Evolutionary conservation across 2,329 filamentous ascomycete species (phyloP), one percentile per base, ranked within the genome.

Genomic region (Diplocarpon rosae): DNA sequence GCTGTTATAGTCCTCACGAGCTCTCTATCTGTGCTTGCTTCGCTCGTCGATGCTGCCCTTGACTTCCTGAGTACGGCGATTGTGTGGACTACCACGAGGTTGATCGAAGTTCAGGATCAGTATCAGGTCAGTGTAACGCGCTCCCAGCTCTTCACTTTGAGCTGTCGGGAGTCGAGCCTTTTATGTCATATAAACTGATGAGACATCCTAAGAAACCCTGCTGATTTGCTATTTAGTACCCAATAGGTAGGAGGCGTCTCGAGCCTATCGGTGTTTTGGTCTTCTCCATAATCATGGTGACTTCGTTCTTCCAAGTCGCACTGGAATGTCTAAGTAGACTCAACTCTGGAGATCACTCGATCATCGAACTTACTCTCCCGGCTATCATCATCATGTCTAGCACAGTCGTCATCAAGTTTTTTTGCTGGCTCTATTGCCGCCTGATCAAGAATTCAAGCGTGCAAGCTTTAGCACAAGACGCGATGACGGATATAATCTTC

Each of bases 401-500:
- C 3, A 80, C 75, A 0, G 68, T 79, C 13, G 64, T 74, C 1
- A 61, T 80, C 38, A 80, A 80, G 57, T 75, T 74, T 1, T 67
- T 72, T 8, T 78, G 79, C 42, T 75, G 76, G 65, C 60, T 80
- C 13, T 75, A 72, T 35, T 80, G 76, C 54, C 66, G 70, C 2
- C 64, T 67, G 3, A 71, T 81, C 52, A 78, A 79, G 52, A 80
- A 76, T 2, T 78, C 76, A 0, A 76, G 79, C 55, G 76, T 81
- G 0, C 75, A 79, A 51, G 76, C 76, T 0, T 62, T 83, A 5
- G 75, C 71, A 0, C 75, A 79, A 56, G 76, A 80, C 55, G 79
- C 76, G 59, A 76, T 78, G 58, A 76, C 73, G 0, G 76, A 80
- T 49, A 75, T 80, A 14, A 67, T 76, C 52, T 81, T 81, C 64